Evolutionary conservation across 2,329 filamentous ascomycete species (phyloP).

Genomic region (Beauveria scarabaeidicola): DNA sequence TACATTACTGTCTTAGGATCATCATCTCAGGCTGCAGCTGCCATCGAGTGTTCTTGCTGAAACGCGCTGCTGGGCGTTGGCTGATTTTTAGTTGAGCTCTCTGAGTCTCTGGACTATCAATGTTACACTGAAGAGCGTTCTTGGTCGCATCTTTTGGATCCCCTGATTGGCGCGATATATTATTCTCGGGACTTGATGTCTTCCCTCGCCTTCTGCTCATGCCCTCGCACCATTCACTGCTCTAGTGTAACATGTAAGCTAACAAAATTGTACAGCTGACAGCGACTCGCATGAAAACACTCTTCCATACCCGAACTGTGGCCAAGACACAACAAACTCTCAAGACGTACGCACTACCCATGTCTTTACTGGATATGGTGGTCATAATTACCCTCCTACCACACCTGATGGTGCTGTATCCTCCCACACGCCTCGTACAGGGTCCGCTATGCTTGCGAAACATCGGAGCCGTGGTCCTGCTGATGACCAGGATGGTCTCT

Average conservation of each 20-base stretch:
- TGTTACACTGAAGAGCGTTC: conserved; percentile 3
- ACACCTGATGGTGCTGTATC: conserved; percentile 53
- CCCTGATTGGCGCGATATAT: not conserved
- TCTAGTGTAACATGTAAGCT: not conserved
- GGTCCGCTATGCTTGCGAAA: conserved; percentile 33
- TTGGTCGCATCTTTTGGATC: not conserved
- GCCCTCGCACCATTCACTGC: not conserved
- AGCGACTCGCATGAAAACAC: not conserved
- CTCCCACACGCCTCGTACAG: conserved; percentile 37
- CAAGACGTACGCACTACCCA: conserved; percentile 63
- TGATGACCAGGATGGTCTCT: conserved; percentile 50
- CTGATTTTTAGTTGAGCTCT: conserved; percentile 8
- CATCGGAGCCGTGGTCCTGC: conserved; percentile 31
- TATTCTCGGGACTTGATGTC: not conserved
- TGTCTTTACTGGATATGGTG: conserved; percentile 61
- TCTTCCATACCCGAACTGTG: not conserved
- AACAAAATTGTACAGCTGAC: not conserved
- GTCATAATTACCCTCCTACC: conserved; percentile 48
- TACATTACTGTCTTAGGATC: conserved; percentile 46
- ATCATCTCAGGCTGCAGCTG: conserved; percentile 33
- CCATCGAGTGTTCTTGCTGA: conserved; percentile 26
- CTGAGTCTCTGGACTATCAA: conserved; percentile 8
- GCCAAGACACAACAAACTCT: not conserved
- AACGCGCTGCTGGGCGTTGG: conserved; percentile 15
- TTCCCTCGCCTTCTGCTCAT: not conserved